Evolutionary conservation across 306 rosid species (phyloP).

Genomic region (Vigna unguiculata): DNA sequence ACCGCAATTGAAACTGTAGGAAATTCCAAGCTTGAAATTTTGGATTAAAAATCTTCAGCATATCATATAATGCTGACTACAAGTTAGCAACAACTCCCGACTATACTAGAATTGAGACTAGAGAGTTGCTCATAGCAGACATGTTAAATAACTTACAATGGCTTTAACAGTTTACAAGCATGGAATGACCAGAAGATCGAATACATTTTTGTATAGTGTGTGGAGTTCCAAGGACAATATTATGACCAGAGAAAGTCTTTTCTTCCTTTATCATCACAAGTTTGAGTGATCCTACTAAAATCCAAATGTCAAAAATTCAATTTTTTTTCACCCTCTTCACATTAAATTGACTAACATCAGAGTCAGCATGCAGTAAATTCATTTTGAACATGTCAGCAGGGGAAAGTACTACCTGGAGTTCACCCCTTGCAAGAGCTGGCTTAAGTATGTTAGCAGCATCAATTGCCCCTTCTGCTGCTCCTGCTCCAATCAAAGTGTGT

Average conservation of each 20-base stretch:
- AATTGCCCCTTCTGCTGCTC: conserved; percentile 99
- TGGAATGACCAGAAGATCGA: conserved; percentile 9
- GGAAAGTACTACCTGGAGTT: conserved; percentile 79
- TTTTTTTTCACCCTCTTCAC: neutral
- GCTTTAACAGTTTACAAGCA: conserved; percentile 10
- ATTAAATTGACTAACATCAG: neutral
- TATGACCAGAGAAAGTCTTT: conserved; percentile 18
- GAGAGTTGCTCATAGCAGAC: conserved; percentile 8
- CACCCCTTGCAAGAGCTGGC: conserved; percentile 99
- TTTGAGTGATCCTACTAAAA: conserved; percentile 22
- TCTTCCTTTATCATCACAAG: conserved; percentile 11
- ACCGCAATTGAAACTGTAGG: neutral
- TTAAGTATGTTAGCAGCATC: conserved; percentile 97
- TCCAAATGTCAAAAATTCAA: conserved; percentile 18
- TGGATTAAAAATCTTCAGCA: conserved; percentile 9
- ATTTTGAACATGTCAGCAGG: conserved; percentile 1
- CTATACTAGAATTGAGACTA: conserved; percentile 9
- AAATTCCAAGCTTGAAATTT: conserved; percentile 5
- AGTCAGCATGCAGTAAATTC: conserved; percentile 9
- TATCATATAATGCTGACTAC: conserved; percentile 14
- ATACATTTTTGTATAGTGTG: neutral
- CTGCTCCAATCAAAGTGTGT: conserved; percentile 99
- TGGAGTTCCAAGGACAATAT: conserved; percentile 1
- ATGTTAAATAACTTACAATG: neutral
- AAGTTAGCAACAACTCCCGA: conserved; percentile 5